These are phyloP conservation scores for Flaveria ramosissima DNA, from an alignment of 129 eudicot genomes.

Conservation along the genomic window DNA sequence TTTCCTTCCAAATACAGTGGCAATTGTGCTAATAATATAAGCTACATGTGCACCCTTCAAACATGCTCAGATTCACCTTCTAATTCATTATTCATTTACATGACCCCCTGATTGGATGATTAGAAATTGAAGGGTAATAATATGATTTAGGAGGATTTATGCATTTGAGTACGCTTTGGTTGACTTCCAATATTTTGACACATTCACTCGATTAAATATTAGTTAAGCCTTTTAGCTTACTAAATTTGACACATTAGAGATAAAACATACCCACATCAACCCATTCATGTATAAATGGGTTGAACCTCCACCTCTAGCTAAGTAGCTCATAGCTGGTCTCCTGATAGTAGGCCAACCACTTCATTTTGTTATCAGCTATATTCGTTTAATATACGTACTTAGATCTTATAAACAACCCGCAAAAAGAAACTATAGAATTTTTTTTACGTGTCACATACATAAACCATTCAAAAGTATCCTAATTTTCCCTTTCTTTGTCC, in stretches of 20 bases:
- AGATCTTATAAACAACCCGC: too few species aligned
- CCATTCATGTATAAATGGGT: background rate
- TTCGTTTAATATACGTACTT: too few species aligned
- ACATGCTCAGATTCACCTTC: background rate
- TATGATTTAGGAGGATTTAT: background rate
- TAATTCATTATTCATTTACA: background rate
- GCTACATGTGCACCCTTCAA: background rate
- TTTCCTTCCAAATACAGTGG: background rate
- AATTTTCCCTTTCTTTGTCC: background rate
- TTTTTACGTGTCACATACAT: too few species aligned
- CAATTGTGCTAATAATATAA: background rate
- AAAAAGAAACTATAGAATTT: too few species aligned
- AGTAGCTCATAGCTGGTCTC: background rate
- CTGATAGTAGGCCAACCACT: background rate
- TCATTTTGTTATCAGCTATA: background rate
- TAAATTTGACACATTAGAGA: background rate
- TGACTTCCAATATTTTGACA: background rate
- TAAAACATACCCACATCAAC: background rate
- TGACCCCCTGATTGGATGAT: background rate
- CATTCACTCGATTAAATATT: background rate
- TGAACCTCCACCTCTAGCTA: too few species aligned
- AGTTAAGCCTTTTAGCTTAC: background rate
- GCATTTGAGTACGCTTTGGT: background rate
- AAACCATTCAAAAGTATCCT: background rate
- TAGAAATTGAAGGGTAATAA: slow-evolving; percentile 3